Percentiles rank a stretch among this genome's conserved stretches.
phyloP scores from a whole-genome alignment of 371 early-diverging fungal species.

The Mortierella sp. region DNA sequence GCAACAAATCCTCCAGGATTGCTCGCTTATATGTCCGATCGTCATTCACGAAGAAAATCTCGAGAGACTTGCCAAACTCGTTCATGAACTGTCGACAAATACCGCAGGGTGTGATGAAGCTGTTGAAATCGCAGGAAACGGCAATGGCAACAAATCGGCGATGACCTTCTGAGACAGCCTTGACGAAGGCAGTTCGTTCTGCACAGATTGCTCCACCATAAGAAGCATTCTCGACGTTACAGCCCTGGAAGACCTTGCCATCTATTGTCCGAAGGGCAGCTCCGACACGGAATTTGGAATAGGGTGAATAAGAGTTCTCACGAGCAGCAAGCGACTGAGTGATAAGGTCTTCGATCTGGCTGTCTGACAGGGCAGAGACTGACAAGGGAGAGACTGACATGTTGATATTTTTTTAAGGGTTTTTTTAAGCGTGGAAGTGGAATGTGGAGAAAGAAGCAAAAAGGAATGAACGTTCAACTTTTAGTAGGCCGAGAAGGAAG shows the following conservation, averaged over 20 bases:
- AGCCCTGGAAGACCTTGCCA: slow-evolving; percentile 74
- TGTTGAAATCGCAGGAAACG: slow-evolving; percentile 67
- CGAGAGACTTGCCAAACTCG: slow-evolving; percentile 75
- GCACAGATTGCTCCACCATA: slow-evolving; percentile 85
- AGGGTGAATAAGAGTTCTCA: slow-evolving; percentile 77
- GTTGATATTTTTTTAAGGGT: background rate
- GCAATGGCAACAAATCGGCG: slow-evolving; percentile 72
- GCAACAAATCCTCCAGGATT: slow-evolving; percentile 70
- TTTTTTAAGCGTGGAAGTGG: background rate
- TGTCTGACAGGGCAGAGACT: slow-evolving; percentile 24
- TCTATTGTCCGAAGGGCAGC: slow-evolving; percentile 75
- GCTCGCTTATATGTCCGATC: slow-evolving; percentile 62
- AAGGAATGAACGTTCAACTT: background rate
- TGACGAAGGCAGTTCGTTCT: slow-evolving; percentile 84
- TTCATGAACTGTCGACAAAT: slow-evolving; percentile 87
- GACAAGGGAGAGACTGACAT: background rate
- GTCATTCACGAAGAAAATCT: slow-evolving; percentile 67
- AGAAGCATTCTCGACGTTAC: slow-evolving; percentile 87
- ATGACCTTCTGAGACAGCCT: slow-evolving; percentile 85
- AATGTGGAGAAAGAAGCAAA: background rate
- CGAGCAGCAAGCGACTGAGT: slow-evolving; percentile 57
- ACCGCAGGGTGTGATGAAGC: slow-evolving; percentile 81
- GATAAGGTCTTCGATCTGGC: slow-evolving; percentile 42
- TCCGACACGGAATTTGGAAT: slow-evolving; percentile 90
- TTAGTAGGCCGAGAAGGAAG: background rate